Base-by-base conservation (phyloP, 2,329 filamentous ascomycete genomes). In the Aspergillus aculeatus region DNA sequence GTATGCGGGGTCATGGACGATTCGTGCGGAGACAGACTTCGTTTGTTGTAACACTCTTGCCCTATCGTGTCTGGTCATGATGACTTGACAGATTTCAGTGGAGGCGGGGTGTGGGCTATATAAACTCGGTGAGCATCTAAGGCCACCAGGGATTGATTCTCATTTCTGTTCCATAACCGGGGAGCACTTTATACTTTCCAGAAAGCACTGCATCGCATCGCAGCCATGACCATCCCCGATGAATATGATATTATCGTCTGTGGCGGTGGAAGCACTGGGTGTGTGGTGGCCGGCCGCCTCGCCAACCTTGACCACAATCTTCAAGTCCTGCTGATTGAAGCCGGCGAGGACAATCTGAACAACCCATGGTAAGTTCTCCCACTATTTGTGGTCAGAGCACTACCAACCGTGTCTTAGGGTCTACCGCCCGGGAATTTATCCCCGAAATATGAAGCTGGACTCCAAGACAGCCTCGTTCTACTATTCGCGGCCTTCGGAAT, bases 381-480 rank as follows among this genome's bases (percentile, higher is more conserved):
- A 10, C 6, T 5, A 14, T 6, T 10, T 26, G 38, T n/a, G 9
- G 31, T 26, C 10, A 47, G 26, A 21, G 12, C 5, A 48, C 16
- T 7, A 14, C 19, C 23, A 21, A 59, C 47, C 38, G n/a, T 24
- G n/a, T 38, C 35, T 35, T 24, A 80, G 84, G 86, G 88, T 92
- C 12, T 91, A 84, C 77, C 85, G 89, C 5, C 89, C 89, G 2
- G 89, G 87, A 57, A 89, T 92, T 73, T 92, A 89, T 75, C 89
- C 89, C n/a, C 80, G 82, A 50, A 92, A 92, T 78, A 91, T 90
- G 88, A 87, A 91, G 76, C 73, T 91, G 61, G 89, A 91, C 81
- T 91, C 88, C 67, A 92, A 91, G 81, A 91, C 89, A 32, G 89
- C 90, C 35, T 89, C 89, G 0, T 93, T 93, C 76, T 94, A 93